Conservation (phyloP, 495 filamentous ascomycete species). For the Neurospora sp. region DNA sequence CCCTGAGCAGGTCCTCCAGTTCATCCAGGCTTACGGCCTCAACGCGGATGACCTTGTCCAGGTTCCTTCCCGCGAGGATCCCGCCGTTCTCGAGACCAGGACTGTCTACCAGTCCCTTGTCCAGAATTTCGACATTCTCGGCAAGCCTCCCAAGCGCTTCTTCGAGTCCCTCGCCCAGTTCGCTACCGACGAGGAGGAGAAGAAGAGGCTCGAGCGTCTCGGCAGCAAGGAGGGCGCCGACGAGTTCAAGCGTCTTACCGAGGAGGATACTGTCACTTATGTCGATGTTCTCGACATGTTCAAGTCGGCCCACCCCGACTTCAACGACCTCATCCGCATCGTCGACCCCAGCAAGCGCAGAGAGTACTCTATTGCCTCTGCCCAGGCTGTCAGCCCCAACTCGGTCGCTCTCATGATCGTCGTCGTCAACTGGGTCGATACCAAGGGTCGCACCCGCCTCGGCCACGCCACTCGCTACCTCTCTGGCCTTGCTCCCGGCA, state of each 20-base stretch:
- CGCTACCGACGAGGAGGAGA: constrained; percentile 71
- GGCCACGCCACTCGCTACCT: constrained; percentile 90
- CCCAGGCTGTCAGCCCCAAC: constrained; percentile 81
- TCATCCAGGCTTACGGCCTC: constrained; percentile 83
- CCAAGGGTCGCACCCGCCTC: constrained; percentile 77
- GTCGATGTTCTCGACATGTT: constrained; percentile 85
- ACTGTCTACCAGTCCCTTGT: constrained; percentile 88
- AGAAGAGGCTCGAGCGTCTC: constrained; percentile 65
- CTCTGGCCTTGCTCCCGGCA: constrained; percentile 58
- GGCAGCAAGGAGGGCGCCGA: constrained; percentile 75
- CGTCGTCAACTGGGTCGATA: constrained; percentile 89
- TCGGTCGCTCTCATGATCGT: constrained; percentile 93
- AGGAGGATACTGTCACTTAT: constrained; percentile 88
- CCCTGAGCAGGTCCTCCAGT: constrained; percentile 61
- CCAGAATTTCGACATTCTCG: constrained; percentile 95
- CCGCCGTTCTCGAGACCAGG: constrained; percentile 67
- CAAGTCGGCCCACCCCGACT: constrained; percentile 75
- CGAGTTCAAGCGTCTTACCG: constrained; percentile 89
- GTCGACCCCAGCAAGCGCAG: constrained; percentile 87
- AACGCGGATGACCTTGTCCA: constrained; percentile 76
- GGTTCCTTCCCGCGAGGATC: constrained; percentile 78
- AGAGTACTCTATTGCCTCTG: constrained; percentile 96
- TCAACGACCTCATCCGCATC: constrained; percentile 85
- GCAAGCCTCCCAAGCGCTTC: constrained; percentile 92
- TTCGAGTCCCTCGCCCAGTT: constrained; percentile 88